Percentiles rank a stretch among this genome's conserved stretches.
These are phyloP conservation scores for Candida sp. DNA, from an alignment of 1,139 yeast genomes.

Conservation along the genomic window DNA sequence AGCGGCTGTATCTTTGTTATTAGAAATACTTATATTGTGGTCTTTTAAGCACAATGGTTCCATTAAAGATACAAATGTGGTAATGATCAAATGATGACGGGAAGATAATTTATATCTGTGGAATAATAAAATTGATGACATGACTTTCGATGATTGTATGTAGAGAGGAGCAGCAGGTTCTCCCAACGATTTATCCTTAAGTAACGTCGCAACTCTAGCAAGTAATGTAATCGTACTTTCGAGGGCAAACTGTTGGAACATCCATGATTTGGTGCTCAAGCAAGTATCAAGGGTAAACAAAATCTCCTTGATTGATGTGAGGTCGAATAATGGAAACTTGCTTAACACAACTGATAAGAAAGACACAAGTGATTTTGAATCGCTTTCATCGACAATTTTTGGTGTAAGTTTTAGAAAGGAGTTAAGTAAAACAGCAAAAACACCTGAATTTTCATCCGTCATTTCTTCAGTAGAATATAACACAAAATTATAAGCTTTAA, in stretches of 20 bases:
- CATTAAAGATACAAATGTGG: constrained; percentile 47
- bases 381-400: constrained; percentile 2
- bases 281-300: constrained; percentile 28
- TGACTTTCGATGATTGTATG: constrained; percentile 34
- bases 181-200: not conserved
- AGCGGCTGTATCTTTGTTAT: constrained; percentile 26
- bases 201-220: not conserved
- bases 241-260: constrained; percentile 63
- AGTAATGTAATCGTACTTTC: constrained; percentile 30
- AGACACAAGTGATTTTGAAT: not conserved
- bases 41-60: constrained; percentile 34
- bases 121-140: constrained; percentile 56
- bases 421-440: constrained; percentile 9
- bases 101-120: constrained; percentile 70
- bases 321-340: constrained; percentile 2
- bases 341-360: constrained; percentile 1
- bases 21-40: constrained; percentile 6
- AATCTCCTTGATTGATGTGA: constrained; percentile 4
- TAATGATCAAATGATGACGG: constrained; percentile 66
- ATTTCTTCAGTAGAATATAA: constrained; percentile 4
- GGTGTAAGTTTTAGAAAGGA: constrained; percentile 6
- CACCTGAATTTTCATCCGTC: constrained; percentile 6
- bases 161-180: constrained; percentile 20
- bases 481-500: constrained; percentile 7
- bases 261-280: constrained; percentile 52